Conservation (phyloP, 257 asterid genomes). For the Solanum dulcamara region DNA sequence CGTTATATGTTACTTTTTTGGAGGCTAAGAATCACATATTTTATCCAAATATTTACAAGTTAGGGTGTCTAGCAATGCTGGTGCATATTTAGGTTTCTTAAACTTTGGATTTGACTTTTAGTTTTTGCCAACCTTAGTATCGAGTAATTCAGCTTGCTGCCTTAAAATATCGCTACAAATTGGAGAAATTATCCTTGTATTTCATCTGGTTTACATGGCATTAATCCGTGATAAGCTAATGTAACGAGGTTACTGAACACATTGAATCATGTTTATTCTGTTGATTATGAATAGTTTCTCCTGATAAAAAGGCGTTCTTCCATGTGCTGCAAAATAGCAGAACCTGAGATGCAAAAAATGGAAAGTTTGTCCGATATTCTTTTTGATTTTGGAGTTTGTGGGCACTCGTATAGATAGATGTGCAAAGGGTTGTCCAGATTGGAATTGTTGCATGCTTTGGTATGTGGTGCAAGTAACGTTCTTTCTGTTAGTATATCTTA, state of each 20-base stretch:
- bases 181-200: not conserved
- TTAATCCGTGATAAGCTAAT: not conserved
- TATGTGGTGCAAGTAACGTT: not conserved
- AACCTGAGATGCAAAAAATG: not conserved
- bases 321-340: not conserved
- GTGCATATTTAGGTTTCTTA: not conserved
- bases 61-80: not conserved
- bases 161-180: not conserved
- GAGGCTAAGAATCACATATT: not conserved
- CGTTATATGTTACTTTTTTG: not conserved
- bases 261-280: not conserved
- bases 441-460: not conserved
- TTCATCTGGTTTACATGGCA: not conserved
- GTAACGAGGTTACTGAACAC: not conserved
- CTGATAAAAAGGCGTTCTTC: not conserved
- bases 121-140: not conserved
- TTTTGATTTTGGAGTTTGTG: not conserved
- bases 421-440: not conserved
- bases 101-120: not conserved
- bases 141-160: not conserved
- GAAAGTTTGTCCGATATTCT: not conserved
- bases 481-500: not conserved
- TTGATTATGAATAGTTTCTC: not conserved
- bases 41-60: not conserved
- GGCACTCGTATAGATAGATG: not conserved